Evolutionary conservation across 2,329 filamentous ascomycete genomes (phyloP), one percentile per base, ranked within the genome.

Genomic region (Diplodia sapinea): DNA sequence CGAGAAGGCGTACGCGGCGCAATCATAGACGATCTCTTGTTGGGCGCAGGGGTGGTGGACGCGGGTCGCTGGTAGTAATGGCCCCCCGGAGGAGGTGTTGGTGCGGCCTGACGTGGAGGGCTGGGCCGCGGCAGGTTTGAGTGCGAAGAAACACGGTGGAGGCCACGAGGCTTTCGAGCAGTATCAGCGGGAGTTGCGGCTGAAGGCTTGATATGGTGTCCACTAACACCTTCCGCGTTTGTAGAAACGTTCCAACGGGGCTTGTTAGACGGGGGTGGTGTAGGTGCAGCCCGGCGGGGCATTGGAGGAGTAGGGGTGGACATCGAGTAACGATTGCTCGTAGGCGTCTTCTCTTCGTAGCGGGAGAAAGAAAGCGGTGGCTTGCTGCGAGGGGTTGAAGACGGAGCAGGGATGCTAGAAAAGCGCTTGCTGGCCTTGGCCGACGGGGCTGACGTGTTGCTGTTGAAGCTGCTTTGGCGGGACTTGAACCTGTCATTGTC

Each of bases 401-500:
- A 43, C 66, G 71, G 51, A 66, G 75, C 77, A 1, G 84, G 83
- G 51, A 85, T 70, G 65, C 81, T 83, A 8, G 83, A 86, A 62
- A 81, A 81, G 4, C 85, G 81, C 50, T 81, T 82, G 50, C 77
- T 78, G 65, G 79, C 71, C 12, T 77, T 78, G 66, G 79, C 71
- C 11, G 79, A 76, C 1, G 79, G 71, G 3, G 80, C 78, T 38
- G 81, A 74, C 50, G 77, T 78, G 7, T 78, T 80, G 47, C 78
- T 78, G 4, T 80, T 79, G 23, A 81, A 77, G 73, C 83, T 84
- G 67, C 79, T 79, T 57, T 79, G 77, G 62, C 83, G 82, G 63
- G 82, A 79, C 71, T 82, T 84, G 38, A 80, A 82, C 68, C 79
- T 73, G 29, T 84, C 83, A 72, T 81, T 83, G 70, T 79, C 81